Evolutionary conservation across 2,329 filamentous ascomycete genomes (phyloP).

Genomic region (Pseudogymnoascus sp.): DNA sequence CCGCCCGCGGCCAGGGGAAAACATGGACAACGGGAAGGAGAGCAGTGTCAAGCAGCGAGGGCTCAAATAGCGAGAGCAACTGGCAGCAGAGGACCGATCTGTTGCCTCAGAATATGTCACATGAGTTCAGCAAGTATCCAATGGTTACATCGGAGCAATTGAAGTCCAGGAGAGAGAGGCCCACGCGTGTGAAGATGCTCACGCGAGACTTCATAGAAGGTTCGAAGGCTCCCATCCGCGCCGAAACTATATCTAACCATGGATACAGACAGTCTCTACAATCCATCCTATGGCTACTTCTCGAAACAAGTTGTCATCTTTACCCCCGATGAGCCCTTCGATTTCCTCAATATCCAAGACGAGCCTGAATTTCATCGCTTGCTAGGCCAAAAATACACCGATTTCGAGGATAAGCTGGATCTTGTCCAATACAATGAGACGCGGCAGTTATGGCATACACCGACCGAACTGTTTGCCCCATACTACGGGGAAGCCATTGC

Average conservation of each 20-base stretch:
- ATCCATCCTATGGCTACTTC: conserved; percentile 91
- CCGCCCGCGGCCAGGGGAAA: conserved; percentile 34
- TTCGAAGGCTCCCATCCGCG: conserved; percentile 31
- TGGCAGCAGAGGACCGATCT: conserved; percentile 81
- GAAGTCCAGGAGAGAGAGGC: conserved; percentile 62
- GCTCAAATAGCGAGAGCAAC: conserved; percentile 49
- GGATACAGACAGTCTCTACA: conserved; percentile 75
- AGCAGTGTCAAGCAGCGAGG: conserved; percentile 18
- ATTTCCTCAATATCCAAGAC: conserved; percentile 73
- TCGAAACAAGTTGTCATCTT: conserved; percentile 96
- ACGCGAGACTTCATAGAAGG: conserved; percentile 96
- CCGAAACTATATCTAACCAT: conserved; percentile 16
- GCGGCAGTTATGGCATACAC: conserved; percentile 95
- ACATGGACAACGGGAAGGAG: conserved; percentile 13
- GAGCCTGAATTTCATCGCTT: conserved; percentile 75
- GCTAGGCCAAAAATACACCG: conserved; percentile 70
- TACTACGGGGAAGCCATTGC: conserved; percentile 96
- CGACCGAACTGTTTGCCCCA: conserved; percentile 90
- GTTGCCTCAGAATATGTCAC: conserved; percentile 65
- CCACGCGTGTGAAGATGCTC: conserved; percentile 88
- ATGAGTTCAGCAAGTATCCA: conserved; percentile 75
- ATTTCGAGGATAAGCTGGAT: conserved; percentile 86
- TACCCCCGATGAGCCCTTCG: conserved; percentile 80
- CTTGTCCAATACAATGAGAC: conserved; percentile 56
- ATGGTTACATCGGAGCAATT: conserved; percentile 77